A percentile compares a stretch with the other conserved stretches of the same genome.
phyloP scores from a whole-genome alignment of 2,329 filamentous ascomycete species.

The Fusarium sp. region DNA sequence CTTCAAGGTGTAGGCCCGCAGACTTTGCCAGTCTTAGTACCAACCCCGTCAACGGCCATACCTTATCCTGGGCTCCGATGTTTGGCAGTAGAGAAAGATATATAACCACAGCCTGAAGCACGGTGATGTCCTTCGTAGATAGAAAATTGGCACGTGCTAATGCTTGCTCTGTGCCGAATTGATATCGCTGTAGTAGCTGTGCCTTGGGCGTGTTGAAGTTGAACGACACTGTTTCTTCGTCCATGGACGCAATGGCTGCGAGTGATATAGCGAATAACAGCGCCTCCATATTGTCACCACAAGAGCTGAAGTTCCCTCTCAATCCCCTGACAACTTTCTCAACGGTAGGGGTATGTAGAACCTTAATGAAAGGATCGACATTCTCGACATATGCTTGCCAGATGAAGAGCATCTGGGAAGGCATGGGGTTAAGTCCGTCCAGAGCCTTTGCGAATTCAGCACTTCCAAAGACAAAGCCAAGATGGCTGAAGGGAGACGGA shows the following conservation, averaged over 20 bases:
- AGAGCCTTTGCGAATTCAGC: conserved; percentile 17
- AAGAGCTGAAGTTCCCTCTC: conserved; percentile 41
- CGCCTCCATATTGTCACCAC: conserved; percentile 36
- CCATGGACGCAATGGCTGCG: conserved; percentile 47
- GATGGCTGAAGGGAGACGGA: conserved; percentile 16
- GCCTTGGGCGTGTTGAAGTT: conserved; percentile 38
- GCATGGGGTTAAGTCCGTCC: conserved; percentile 44
- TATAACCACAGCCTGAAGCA: conserved; percentile 48
- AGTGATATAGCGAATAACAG: conserved; percentile 49
- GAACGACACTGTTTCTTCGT: conserved; percentile 34
- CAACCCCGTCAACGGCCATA: conserved; percentile 45
- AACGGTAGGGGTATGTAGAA: conserved; percentile 45
- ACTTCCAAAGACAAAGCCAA: conserved; percentile 42
- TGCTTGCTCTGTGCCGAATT: conserved; percentile 45
- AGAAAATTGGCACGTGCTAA: conserved; percentile 46
- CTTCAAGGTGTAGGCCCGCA: conserved; percentile 35
- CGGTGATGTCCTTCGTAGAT: conserved; percentile 37
- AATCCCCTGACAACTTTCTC: conserved; percentile 33
- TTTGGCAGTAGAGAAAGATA: conserved; percentile 45
- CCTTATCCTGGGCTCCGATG: conserved; percentile 39
- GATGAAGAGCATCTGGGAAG: conserved; percentile 50
- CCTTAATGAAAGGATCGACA: conserved; percentile 52
- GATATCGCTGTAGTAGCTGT: conserved; percentile 37
- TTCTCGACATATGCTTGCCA: conserved; percentile 51
- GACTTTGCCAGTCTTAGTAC: conserved; percentile 46